Base-by-base conservation (phyloP, 257 asterid genomes). In the Solanum gandarillasii region DNA sequence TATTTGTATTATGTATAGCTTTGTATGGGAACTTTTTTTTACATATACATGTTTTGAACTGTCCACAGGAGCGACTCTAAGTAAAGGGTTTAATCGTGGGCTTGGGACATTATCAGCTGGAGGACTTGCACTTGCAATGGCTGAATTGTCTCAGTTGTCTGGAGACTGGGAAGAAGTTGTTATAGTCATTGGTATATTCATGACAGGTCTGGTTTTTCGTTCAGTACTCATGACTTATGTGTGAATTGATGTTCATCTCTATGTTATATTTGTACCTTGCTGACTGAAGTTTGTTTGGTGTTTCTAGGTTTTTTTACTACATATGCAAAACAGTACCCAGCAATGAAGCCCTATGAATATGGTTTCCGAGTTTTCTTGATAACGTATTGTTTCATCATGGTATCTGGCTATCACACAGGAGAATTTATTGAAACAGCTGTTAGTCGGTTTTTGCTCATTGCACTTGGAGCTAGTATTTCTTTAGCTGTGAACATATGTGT, bases 61-160 rank as follows among this genome's bases (percentile, higher is more conserved):
- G 79, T 71, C 67, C 62, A 55, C 91, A 96, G 99, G 99, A 83
- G 99, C 99, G 48, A 96, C 99, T 65, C 91, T 96, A 60, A 96
- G 92, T 89, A 96, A 95, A 89, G 99, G 99, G 38, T 94, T 96
- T 88, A 96, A 95, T 90, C 99, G 99, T 9, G 99, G 94, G 10
- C 73, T 96, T 38, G 99, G 99, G 83, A 95, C 99, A n/a, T 55
- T 96, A 25, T 94, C 96, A 27, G 99, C 99, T 73, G 98, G 99
- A 91, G 94, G 94, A 62, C 93, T 96, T 71, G 95, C 98, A 86
- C 89, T 96, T 48, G 98, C 92, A 60, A 93, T 95, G 86, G 99
- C 97, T 82, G 92, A 92, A 60, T 87, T 96, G 90, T 93, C 98
- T 38, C 60, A 88, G 85, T 87, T 91, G 91, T 95, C 92, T 0